Base-by-base conservation (phyloP, 2,329 filamentous ascomycete species). In the Botryotinia narcissicola region DNA sequence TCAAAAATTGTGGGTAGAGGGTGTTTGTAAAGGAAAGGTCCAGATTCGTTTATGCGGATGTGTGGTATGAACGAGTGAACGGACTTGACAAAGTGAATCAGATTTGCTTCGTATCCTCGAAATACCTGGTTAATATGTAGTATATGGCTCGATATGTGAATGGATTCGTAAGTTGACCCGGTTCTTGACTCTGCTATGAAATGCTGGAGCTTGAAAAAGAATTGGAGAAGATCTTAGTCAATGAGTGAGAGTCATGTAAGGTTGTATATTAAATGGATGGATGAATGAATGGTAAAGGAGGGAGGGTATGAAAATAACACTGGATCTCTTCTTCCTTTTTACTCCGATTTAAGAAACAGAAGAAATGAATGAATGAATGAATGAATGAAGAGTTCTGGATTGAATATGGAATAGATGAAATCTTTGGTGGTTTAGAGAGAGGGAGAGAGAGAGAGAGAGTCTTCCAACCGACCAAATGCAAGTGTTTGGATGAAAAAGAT, bases 61-160 rank as follows among this genome's bases (percentile, higher is more conserved):
- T n/a, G 14, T n/a, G 48, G 48, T 51, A 6, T 51, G 25, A 51
- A 48, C 18, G 35, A 42, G 22, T 68, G 64, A 68, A 68, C 35
- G 64, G 64, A 68, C 46, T 25, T 12, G 46, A 40, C n/a, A 29
- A 68, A 22, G 25, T 68, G 64, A 25, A 68, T 68, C 48, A 68
- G 16, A 20, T 40, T 37, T 40, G 12, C 25, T 42, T 68, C 64
- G 46, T 57, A 37, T 42, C 10, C 22, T 57, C n/a, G 25, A 68
- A 57, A 54, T n/a, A 40, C 59, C 59, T 61, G 22, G 60, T 62
- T n/a, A 40, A n/a, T 62, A 40, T 40, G 37, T n/a, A 35, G 22
- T 40, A 40, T 61, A 40, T 51, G 46, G 32, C 32, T 54, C 25
- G 63, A 67, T 67, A 67, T 67, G 10, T 18, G 29, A 51, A 44